Evolutionary conservation across 2,329 filamentous ascomycete genomes (phyloP), one percentile per base, ranked within the genome.

Genomic region (Penicillium sp.): DNA sequence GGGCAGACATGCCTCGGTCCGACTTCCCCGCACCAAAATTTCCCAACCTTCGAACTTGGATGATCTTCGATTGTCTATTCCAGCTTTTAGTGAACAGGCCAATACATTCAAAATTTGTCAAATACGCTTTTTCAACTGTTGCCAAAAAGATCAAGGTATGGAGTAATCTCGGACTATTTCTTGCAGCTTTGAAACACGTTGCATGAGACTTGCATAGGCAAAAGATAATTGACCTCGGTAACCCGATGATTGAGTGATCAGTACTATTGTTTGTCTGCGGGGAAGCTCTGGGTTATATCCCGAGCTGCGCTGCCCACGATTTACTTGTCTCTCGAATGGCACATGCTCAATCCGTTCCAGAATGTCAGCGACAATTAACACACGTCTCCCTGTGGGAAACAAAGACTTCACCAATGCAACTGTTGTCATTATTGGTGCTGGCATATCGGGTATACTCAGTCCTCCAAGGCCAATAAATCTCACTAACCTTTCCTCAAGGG

Each of bases 341-440:
- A 32, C 26, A 17, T n/a, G 3, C 8, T 34, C 21, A 31, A 32
- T 3, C 5, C 15, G 3, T 33, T 10, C 13, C 31, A 52, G n/a
- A 19, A 59, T 58, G 54, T 19, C 49, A 12, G 1, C 8, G 4
- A 15, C 43, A 22, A 31, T 6, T n/a, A 52, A 19, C 26, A 53
- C 51, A 28, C 45, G 49, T 29, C 48, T 58, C 17, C 56, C 57
- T 4, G 61, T 64, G 3, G 63, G 74, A 15, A 79, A 79, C 53
- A 72, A 73, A 45, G 71, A 75, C 53, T 74, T 76, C 52, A 76
- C 74, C 7, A 69, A 74, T 53, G 74, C 77, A 1, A 73, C 75
- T 3, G 77, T 81, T 1, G 73, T 80, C 8, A 81, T 81, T 45
- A 77, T 82, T 32, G 78, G 78, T 4, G 78, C 75, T 7, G 76